phyloP scores from a whole-genome alignment of 257 asterid species.

The Solanum sejunctum region DNA sequence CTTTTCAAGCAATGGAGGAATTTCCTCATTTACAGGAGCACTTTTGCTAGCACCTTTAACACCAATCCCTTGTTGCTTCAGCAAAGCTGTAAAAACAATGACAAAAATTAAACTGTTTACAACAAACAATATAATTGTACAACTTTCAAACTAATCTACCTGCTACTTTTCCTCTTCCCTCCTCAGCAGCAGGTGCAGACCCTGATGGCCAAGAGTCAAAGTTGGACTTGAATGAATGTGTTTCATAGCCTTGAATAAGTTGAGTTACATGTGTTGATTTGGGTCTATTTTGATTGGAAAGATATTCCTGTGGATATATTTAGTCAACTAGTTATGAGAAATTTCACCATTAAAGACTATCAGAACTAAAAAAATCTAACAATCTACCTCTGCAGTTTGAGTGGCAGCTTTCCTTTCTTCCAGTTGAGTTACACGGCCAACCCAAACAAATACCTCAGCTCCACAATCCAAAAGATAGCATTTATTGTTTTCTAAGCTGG shows the following conservation, averaged over 20 bases:
- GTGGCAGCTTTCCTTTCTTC: slow-evolving; percentile 66
- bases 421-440: slow-evolving; percentile 72
- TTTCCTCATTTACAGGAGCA: slow-evolving; percentile 73
- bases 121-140: background rate
- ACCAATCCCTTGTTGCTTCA: slow-evolving; percentile 93
- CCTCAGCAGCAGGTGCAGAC: slow-evolving; percentile 73
- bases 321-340: slow-evolving; percentile 7
- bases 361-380: background rate
- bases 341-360: background rate
- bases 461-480: slow-evolving; percentile 74
- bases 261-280: slow-evolving; percentile 69
- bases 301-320: slow-evolving; percentile 47
- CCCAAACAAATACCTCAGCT: slow-evolving; percentile 68
- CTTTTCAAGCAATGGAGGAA: slow-evolving; percentile 84
- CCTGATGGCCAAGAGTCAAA: slow-evolving; percentile 96
- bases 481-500: slow-evolving; percentile 56
- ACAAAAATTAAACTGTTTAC: background rate
- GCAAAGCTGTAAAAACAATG: slow-evolving; percentile 45
- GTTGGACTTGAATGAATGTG: slow-evolving; percentile 79
- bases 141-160: slow-evolving; percentile 31
- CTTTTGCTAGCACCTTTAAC: slow-evolving; percentile 68
- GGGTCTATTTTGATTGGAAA: slow-evolving; percentile 84
- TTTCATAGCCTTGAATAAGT: slow-evolving; percentile 92
- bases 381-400: slow-evolving; percentile 52
- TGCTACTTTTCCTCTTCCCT: slow-evolving; percentile 98